A percentile compares a stretch with the other conserved stretches of the same genome.
Conservation (phyloP, 192 early-diverging fungal species). For the Rhizophlyctis rosea region DNA sequence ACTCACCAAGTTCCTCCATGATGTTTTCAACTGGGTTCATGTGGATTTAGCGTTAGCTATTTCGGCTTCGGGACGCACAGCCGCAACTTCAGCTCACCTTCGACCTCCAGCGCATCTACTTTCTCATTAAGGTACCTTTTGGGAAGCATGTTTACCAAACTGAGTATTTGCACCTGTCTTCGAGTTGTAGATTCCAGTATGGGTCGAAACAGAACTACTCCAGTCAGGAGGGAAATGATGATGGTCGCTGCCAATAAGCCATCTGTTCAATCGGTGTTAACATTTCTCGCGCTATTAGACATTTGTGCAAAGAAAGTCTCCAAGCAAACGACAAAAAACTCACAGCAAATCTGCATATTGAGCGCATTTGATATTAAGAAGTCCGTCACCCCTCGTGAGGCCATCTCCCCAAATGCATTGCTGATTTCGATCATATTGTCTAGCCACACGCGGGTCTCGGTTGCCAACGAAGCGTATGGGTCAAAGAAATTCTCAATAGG, state of each 20-base stretch:
- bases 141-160: conserved; percentile 3
- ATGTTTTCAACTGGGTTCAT: conserved; percentile 45
- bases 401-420: conserved; percentile 9
- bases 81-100: no score
- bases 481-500: not conserved
- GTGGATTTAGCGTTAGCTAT: no score
- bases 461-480: no score
- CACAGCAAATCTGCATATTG: no score
- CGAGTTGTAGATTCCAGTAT: conserved; percentile 7
- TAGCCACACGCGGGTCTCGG: not conserved
- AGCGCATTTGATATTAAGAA: no score
- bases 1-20: conserved; percentile 18
- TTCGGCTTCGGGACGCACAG: no score
- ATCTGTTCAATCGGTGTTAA: no score
- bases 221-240: conserved; percentile 2
- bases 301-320: not conserved
- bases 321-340: no score
- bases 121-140: conserved; percentile 8
- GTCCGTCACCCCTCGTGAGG: conserved; percentile 2
- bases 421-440: conserved; percentile 10
- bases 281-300: no score
- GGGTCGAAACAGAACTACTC: conserved; percentile 10
- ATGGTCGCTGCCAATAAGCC: conserved; percentile 13
- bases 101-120: conserved; percentile 48
- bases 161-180: conserved; percentile 18